A percentile compares a stretch with the other conserved stretches of the same genome.
phyloP scores from a whole-genome alignment of 495 filamentous ascomycete species.

The Poronia punctata region DNA sequence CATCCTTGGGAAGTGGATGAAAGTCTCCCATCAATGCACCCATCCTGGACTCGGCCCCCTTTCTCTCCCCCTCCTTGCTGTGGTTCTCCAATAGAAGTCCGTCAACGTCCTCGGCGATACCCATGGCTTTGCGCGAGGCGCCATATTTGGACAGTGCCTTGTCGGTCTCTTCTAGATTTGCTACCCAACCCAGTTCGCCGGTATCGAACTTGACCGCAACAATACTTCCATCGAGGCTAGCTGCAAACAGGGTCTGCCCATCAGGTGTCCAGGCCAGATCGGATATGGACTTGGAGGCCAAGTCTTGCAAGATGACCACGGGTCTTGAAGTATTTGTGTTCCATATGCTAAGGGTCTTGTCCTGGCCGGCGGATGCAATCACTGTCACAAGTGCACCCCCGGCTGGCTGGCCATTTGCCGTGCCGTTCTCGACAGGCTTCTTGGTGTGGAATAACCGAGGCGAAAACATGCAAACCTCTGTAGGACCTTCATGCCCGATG shows the following conservation, averaged over 20 bases:
- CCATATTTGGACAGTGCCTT: conserved; percentile 89
- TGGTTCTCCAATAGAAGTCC: conserved; percentile 80
- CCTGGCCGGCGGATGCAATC: conserved; percentile 92
- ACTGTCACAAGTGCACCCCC: conserved; percentile 67
- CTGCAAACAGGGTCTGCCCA: conserved; percentile 76
- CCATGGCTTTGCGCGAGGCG: conserved; percentile 73
- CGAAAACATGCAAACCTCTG: conserved; percentile 95
- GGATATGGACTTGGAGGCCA: conserved; percentile 82
- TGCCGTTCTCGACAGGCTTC: conserved; percentile 44
- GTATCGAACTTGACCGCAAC: conserved; percentile 52
- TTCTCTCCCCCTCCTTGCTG: conserved; percentile 83
- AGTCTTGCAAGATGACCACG: conserved; percentile 78
- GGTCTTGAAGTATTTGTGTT: conserved; percentile 90
- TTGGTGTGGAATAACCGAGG: conserved; percentile 77
- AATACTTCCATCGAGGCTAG: conserved; percentile 82
- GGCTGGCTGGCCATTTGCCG: conserved; percentile 23
- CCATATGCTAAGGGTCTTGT: conserved; percentile 93
- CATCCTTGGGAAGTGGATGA: conserved; percentile 29
- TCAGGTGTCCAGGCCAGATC: conserved; percentile 95
- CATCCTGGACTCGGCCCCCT: conserved; percentile 89
- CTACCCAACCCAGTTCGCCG: conserved; percentile 48
- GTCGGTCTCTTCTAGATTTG: conserved; percentile 75
- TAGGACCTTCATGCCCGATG: conserved; percentile 93
- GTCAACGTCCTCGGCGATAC: conserved; percentile 83
- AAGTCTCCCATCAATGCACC: conserved; percentile 93